Evolutionary conservation across 441 rosid genomes (phyloP), one percentile per base, ranked within the genome.

Genomic region (Heliophila coronopifolia): DNA sequence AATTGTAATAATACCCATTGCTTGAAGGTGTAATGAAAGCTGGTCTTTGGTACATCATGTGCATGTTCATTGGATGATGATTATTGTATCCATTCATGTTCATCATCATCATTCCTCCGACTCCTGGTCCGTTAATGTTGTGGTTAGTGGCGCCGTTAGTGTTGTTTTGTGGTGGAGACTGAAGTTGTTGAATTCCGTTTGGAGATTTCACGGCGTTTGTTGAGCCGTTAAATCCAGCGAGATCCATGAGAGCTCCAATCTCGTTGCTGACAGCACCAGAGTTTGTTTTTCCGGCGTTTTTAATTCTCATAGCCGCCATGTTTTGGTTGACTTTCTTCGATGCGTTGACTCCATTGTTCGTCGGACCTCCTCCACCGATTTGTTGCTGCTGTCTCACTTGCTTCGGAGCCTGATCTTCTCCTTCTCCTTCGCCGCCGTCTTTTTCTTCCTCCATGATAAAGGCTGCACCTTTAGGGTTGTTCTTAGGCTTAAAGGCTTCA

Each of bases 31-130:
- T 85, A 46, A 70, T 59, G 35, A 67, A 57, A 4, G 80, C 71
- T n/a, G 93, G 63, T 51, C 86, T 72, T 43, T 83, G 79, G 36
- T 83, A 84, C 82, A 79, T 76, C 83, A 83, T 76, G 49, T 78
- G 88, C 75, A 70, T 61, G 59, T 58, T 57, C 59, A 51, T 50
- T 11, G 59, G 36, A 64, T 28, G 49, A 7, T 46, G 48, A 46
- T 46, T 47, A 26, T 30, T 58, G 59, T 50, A 65, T 0, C 58
- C 63, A 49, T 69, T 74, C 71, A 67, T 67, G 58, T 69, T n/a
- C n/a, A n/a, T 80, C 77, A 65, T 74, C 81, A 58, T 27, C 64
- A 65, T 42, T 34, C 32, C 44, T 30, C 37, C 61, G n/a, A n/a
- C n/a, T n/a, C n/a, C n/a, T n/a, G n/a, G n/a, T n/a, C n/a, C n/a